These are phyloP conservation scores for Clitopilus passeckerianus DNA, from an alignment of 768 basidiomycete genomes.

Conservation along the genomic window DNA sequence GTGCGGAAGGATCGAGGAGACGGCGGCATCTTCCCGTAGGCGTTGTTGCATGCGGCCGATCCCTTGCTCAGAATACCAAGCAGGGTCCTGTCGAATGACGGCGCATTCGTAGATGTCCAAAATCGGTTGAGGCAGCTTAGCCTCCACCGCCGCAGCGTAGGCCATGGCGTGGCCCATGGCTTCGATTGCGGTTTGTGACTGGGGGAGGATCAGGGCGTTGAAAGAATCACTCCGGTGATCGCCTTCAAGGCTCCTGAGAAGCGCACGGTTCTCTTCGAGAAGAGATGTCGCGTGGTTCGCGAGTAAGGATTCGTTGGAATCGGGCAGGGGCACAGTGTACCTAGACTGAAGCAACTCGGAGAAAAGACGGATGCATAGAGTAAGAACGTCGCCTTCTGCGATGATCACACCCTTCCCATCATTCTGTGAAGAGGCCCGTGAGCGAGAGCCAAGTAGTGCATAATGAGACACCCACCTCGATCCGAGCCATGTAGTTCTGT, in stretches of 20 bases:
- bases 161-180: conserved; percentile 63
- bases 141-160: conserved; percentile 45
- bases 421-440: conserved; percentile 22
- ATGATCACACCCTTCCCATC: conserved; percentile 56
- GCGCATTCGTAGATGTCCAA: conserved; percentile 53
- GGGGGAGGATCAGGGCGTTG: conserved; percentile 51
- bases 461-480: conserved; percentile 34
- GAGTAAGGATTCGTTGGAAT: conserved; percentile 44
- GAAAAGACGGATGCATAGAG: conserved; percentile 51
- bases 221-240: conserved; percentile 48
- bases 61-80: conserved; percentile 56
- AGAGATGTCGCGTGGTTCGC: conserved; percentile 43
- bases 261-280: conserved; percentile 39
- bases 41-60: conserved; percentile 45
- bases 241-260: conserved; percentile 29
- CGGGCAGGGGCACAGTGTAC: conserved; percentile 46
- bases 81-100: conserved; percentile 47
- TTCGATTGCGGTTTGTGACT: conserved; percentile 46
- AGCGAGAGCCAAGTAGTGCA: conserved; percentile 3
- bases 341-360: conserved; percentile 54
- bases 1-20: conserved; percentile 37
- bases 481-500: conserved; percentile 53
- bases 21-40: conserved; percentile 39
- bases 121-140: conserved; percentile 39
- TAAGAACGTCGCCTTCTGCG: conserved; percentile 50